Percentiles rank a stretch among this genome's conserved stretches.
Conservation (phyloP, 140 eudicot genomes). For the Senecio squalidus region DNA sequence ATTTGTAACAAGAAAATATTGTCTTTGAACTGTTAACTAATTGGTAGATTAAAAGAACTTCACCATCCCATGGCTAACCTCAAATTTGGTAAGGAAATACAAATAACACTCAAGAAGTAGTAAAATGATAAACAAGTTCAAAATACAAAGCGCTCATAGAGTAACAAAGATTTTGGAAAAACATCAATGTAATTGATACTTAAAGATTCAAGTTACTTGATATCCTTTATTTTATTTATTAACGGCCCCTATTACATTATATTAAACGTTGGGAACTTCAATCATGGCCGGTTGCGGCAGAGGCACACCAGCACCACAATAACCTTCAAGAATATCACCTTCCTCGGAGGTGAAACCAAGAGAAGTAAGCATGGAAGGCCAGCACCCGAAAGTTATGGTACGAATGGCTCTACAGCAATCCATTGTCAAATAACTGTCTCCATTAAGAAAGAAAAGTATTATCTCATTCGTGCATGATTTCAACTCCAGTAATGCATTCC, state of each 20-base stretch:
- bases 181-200: no score
- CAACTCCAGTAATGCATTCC: slow-evolving; percentile 49
- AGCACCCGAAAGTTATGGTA: slow-evolving; percentile 41
- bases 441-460: slow-evolving; percentile 46
- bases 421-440: slow-evolving; percentile 49
- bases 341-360: slow-evolving; percentile 57
- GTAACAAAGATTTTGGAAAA: no score
- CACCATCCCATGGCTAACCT: no score
- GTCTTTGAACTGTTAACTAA: no score
- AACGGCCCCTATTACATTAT: slow-evolving; percentile 3
- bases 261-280: slow-evolving; percentile 9
- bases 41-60: no score
- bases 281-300: slow-evolving; percentile 25
- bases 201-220: background rate
- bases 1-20: no score
- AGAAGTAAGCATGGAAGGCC: slow-evolving; percentile 67
- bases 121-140: no score
- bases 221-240: background rate
- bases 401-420: slow-evolving; percentile 60
- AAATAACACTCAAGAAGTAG: no score
- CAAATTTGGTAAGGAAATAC: no score
- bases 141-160: no score
- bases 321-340: slow-evolving; percentile 45
- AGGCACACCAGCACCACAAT: slow-evolving; percentile 49
- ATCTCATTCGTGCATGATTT: slow-evolving; percentile 64